These are phyloP conservation scores for Amoebophrya sp. DNA, from an alignment of 169 alveolate species.

Conservation along the genomic window DNA sequence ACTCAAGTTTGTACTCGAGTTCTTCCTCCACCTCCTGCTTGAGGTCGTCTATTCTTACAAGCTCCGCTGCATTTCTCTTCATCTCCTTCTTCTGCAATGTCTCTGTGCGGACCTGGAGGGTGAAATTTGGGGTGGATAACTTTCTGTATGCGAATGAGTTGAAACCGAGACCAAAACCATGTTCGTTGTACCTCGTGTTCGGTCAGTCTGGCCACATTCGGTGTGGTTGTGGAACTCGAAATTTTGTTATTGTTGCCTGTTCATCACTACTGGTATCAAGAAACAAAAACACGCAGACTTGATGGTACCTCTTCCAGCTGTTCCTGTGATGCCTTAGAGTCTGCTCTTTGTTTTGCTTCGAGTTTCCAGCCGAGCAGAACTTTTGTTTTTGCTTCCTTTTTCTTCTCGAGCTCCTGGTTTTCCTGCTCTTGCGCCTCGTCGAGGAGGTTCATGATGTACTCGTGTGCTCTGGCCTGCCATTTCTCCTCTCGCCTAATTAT, in stretches of 20 bases:
- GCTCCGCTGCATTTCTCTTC: background rate
- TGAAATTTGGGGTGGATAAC: no score
- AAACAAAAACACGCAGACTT: no score
- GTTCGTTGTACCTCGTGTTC: no score
- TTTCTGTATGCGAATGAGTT: no score
- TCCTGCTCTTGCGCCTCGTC: constrained; percentile 14
- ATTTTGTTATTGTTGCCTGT: no score
- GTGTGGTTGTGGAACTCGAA: no score
- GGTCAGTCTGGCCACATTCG: no score
- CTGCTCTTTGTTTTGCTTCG: background rate
- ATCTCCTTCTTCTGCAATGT: background rate
- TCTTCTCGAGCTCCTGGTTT: background rate
- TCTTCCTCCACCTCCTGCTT: constrained; percentile 22
- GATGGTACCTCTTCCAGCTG: constrained; percentile 13
- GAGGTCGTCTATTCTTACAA: background rate
- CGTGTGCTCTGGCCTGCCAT: background rate
- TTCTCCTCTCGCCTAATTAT: background rate
- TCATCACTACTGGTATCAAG: no score
- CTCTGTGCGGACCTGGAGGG: constrained; percentile 4
- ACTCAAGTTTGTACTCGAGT: constrained; percentile 11
- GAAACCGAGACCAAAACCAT: no score
- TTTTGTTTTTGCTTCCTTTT: background rate
- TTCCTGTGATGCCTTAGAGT: background rate
- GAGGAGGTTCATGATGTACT: background rate
- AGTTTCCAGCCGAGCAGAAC: background rate